Base-by-base conservation (phyloP, 75 land plant species). In the Cryptomeria japonica region DNA sequence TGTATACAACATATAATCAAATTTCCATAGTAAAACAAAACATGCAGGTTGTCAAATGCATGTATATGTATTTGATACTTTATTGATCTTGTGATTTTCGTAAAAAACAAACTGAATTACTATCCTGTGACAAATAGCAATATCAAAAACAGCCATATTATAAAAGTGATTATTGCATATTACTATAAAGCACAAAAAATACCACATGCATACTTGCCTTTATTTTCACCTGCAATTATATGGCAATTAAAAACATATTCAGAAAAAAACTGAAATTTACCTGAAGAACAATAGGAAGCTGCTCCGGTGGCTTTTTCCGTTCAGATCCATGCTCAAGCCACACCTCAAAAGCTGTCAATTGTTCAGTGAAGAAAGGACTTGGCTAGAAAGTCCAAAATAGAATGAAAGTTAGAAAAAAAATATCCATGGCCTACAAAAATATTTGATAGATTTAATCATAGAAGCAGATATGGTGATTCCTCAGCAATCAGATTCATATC, bases 251-350 rank as follows among this genome's bases (percentile, higher is more conserved):
- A 28, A 82, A 32, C 1, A 9, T 11, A 41, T 22, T 44, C 51
- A 28, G 14, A 0, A 68, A 7, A 0, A 68, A 38, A 11, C 55
- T 46, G 13, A 37, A 4, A 11, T 70, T 31, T 36, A 96, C 99
- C 96, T 97, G 99, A 80, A 97, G 97, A 84, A 97, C 99, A 85
- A 97, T 97, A 14, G 99, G 99, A 75, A 97, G 91, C 89, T 97
- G 99, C 87, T 97, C 99, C 15, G 99, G 99, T 37, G 97, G 99
- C 86, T 94, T 95, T 88, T 97, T 97, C 87, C 91, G 87, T 78
- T 97, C 95, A 78, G 99, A 96, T 55, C 99, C 99, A 91, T 95
- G 98, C 77, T 96, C 96, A 68, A 97, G 95, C 99, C 99, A 97
- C 5, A 97, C 97, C 86, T 97, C 99, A 93, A 97, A 97, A 22